Base-by-base conservation (phyloP, 805 yeast genomes). In the Metschnikowia dekortorum region DNA sequence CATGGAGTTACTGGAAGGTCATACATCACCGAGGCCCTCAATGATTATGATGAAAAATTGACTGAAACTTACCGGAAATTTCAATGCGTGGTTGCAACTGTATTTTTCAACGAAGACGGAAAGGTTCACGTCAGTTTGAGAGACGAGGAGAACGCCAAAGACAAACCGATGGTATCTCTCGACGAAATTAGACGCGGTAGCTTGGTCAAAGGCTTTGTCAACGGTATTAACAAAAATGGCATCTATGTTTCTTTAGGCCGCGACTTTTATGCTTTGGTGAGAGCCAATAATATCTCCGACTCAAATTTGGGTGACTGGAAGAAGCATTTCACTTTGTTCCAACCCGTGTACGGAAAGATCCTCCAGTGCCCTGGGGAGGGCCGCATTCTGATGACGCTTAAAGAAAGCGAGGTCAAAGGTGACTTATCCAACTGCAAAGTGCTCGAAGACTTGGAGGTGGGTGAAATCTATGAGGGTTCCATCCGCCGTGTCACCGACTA, bases 231-330 rank as follows among this genome's bases (percentile, higher is more conserved):
- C 11, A 84, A 85, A 57, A 79, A 82, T 50, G 96, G 96, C 64
- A 67, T 92, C 28, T 89, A 85, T 63, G 85, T 92, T 45, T 76
- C 87, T 18, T 70, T 92, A 56, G 89, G 94, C 39, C 78, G 87
- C 54, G 71, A 76, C 1, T 73, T 87, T 28, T 81, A 80, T 58
- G 97, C 91, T 1, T 82, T 92, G 61, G 94, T 89, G 29, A 84
- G 89, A 61, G 83, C 89, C 45, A 68, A 85, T 39, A 91, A 91
- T 63, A 72, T 92, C 30, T 87, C 95, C 9, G 98, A 92, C 60
- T 75, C 85, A 0, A 88, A 72, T 60, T 70, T 89, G 62, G 86
- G 85, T 60, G 96, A 92, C 51, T 92, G 98, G 98, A 88, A 88
- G 73, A 83, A 82, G 55, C 79, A 75, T 54, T 89, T 78, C 77